phyloP scores from a whole-genome alignment of 2,329 filamentous ascomycete genomes.

The Claviceps africana region DNA sequence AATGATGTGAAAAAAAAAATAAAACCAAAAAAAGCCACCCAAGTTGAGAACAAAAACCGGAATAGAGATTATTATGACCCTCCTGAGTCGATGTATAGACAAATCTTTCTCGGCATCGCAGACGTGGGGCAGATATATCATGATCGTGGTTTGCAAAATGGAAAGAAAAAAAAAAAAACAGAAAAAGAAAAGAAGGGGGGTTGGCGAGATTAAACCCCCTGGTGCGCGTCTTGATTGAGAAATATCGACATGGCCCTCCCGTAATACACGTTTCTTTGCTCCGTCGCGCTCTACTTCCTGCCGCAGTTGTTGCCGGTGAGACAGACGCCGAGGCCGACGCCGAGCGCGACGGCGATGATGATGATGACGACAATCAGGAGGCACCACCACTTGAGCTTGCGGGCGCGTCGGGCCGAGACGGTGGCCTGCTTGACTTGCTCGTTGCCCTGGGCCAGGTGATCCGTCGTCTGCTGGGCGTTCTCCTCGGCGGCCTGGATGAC shows the following conservation, averaged over 20 bases:
- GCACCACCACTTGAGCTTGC: constrained; percentile 75
- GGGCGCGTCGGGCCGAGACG: constrained; percentile 47
- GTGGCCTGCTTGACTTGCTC: constrained; percentile 55
- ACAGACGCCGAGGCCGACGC: constrained; percentile 38
- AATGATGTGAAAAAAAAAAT: neutral
- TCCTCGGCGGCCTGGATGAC: constrained; percentile 47
- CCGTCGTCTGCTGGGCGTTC: constrained; percentile 50
- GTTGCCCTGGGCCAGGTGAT: constrained; percentile 56
- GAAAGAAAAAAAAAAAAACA: too few species aligned
- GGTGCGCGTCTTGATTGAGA: neutral
- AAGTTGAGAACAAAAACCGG: neutral
- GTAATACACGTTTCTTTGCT: neutral
- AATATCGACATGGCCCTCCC: neutral
- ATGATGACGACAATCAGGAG: constrained; percentile 47
- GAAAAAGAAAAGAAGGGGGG: too few species aligned
- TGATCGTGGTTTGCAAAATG: neutral
- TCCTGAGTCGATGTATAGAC: neutral
- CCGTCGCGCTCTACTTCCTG: neutral
- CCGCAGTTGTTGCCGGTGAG: constrained; percentile 16
- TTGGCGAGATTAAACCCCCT: neutral
- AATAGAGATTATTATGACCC: neutral
- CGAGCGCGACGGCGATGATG: constrained; percentile 39
- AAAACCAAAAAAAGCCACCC: neutral
- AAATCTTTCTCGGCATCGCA: neutral
- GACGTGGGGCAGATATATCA: neutral